Percentiles rank a stretch among this genome's conserved stretches.
phyloP scores from a whole-genome alignment of 495 filamentous ascomycete genomes.

The Gamarada debralockiae region DNA sequence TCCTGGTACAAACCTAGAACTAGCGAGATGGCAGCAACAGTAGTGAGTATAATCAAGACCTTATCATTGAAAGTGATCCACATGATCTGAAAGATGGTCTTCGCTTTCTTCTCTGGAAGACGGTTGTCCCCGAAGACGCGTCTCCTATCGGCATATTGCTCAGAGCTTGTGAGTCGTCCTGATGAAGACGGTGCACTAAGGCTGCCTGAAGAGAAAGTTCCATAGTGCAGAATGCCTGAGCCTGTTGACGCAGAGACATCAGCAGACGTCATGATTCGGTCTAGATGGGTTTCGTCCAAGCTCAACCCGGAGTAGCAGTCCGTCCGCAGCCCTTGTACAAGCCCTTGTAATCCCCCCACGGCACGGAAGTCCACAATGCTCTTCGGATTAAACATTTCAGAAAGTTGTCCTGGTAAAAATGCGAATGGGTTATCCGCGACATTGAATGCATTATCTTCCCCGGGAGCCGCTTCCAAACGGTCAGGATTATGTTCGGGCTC shows the following conservation, averaged over 20 bases:
- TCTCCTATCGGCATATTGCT: slow-evolving; percentile 39
- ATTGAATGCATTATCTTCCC: slow-evolving; percentile 66
- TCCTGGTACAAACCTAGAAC: slow-evolving; percentile 66
- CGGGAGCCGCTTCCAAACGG: slow-evolving; percentile 60
- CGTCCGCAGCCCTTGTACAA: slow-evolving; percentile 74
- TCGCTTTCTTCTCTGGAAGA: slow-evolving; percentile 69
- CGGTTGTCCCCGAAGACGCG: slow-evolving; percentile 70
- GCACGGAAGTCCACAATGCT: slow-evolving; percentile 72
- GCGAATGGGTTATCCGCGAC: slow-evolving; percentile 78
- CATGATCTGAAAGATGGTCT: slow-evolving; percentile 66
- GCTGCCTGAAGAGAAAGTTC: slow-evolving; percentile 13
- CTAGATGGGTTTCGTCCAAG: slow-evolving; percentile 63
- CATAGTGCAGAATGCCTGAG: background rate
- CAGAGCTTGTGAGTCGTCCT: slow-evolving; percentile 9
- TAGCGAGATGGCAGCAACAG: slow-evolving; percentile 76
- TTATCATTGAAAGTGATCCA: slow-evolving; percentile 89
- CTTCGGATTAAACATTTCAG: slow-evolving; percentile 79
- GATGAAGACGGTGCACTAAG: background rate
- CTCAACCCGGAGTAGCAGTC: slow-evolving; percentile 65
- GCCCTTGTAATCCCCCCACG: slow-evolving; percentile 68
- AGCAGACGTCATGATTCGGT: slow-evolving; percentile 66
- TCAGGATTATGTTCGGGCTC: slow-evolving; percentile 30
- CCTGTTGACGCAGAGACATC: slow-evolving; percentile 27
- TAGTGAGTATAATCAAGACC: slow-evolving; percentile 73
- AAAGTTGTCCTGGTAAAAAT: slow-evolving; percentile 76